Conservation (phyloP, 768 basidiomycete genomes). For the Podaxis pistillaris region DNA sequence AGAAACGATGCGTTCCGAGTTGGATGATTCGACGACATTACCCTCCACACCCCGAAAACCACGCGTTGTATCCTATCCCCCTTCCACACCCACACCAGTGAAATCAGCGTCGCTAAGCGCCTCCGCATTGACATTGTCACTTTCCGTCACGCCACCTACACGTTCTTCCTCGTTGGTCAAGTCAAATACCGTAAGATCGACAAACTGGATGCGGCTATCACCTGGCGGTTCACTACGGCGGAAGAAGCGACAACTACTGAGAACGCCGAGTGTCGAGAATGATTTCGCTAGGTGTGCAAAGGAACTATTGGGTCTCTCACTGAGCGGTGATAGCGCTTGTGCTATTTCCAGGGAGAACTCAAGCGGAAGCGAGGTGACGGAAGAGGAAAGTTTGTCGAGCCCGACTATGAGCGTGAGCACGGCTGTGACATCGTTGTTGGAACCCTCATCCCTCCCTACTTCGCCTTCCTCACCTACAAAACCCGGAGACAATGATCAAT, state of each 20-base stretch:
- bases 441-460: slow-evolving; percentile 18
- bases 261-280: slow-evolving; percentile 37
- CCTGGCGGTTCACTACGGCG: slow-evolving; percentile 26
- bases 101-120: background rate
- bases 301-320: slow-evolving; percentile 18
- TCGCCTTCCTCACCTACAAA: slow-evolving; percentile 16
- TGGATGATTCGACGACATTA: background rate
- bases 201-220: background rate
- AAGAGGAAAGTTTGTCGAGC: slow-evolving; percentile 4
- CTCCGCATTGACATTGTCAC: background rate
- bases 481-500: background rate
- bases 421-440: slow-evolving; percentile 16
- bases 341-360: slow-evolving; percentile 13
- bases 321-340: slow-evolving; percentile 13
- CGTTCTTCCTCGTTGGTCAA: slow-evolving; percentile 3
- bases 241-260: slow-evolving; percentile 29
- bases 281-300: slow-evolving; percentile 26
- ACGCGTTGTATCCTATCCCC: slow-evolving; percentile 9
- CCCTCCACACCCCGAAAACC: slow-evolving; percentile 12
- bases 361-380: slow-evolving; percentile 5
- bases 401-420: slow-evolving; percentile 3
- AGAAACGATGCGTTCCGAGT: slow-evolving; percentile 20
- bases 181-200: background rate
- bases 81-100: slow-evolving; percentile 3
- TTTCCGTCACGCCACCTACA: background rate